phyloP scores from a whole-genome alignment of 371 early-diverging fungal genomes.

The Mucor plumbeus region DNA sequence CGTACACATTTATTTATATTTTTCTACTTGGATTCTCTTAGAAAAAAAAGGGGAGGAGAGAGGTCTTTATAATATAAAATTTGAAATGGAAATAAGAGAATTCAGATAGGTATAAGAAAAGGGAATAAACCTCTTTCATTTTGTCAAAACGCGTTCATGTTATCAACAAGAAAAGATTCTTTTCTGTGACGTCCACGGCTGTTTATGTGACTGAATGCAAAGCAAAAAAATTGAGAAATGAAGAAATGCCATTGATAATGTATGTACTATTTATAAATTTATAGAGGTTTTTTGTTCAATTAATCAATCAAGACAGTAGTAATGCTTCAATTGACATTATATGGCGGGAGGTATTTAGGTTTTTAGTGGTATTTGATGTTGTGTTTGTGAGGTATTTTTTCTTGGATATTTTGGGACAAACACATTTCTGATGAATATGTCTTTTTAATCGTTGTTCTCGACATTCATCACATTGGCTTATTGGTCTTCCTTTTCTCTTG shows the following conservation, averaged over 20 bases:
- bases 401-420: slow-evolving; percentile 7
- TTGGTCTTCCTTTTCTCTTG: slow-evolving; percentile 28
- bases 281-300: background rate
- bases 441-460: slow-evolving; percentile 21
- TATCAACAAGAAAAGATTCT: background rate
- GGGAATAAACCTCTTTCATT: background rate
- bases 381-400: background rate
- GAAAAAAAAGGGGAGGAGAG: no score
- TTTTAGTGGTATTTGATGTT: background rate
- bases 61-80: no score
- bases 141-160: slow-evolving; percentile 18
- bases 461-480: slow-evolving; percentile 28
- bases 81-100: background rate
- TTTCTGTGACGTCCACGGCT: slow-evolving; percentile 16
- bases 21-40: background rate
- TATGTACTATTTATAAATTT: background rate
- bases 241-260: background rate
- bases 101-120: background rate
- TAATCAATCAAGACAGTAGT: slow-evolving; percentile 6
- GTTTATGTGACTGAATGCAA: background rate
- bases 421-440: slow-evolving; percentile 30
- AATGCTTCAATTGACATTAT: slow-evolving; percentile 31
- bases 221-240: no score
- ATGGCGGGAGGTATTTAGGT: background rate
- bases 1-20: slow-evolving; percentile 11